Evolutionary conservation across 257 asterid genomes (phyloP), one percentile per base, ranked within the genome.

Genomic region (Henckelia pumila): DNA sequence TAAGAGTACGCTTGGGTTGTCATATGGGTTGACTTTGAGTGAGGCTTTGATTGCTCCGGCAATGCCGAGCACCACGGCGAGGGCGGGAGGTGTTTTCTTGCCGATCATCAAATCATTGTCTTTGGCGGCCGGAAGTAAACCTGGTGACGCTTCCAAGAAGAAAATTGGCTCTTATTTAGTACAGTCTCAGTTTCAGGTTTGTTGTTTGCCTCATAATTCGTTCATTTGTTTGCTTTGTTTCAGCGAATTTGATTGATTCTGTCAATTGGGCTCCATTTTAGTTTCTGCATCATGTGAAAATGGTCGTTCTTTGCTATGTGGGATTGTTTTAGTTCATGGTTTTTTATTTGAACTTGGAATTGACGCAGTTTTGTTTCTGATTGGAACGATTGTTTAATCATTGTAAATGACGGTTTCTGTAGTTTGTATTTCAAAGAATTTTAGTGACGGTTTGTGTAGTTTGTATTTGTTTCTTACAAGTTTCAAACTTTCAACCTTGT

Each of bases 11-110:
- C 78, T 93, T 40, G 98, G 98, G 6, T 76, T 92, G 87, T 88
- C 97, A 0, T 92, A 92, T 76, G 97, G 98, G 10, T 71, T 92
- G 85, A 76, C 96, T 22, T 60, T 92, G 78, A 87, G 96, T 58
- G 98, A 92, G 89, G 95, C 96, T 1, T 74, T 90, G 85, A 88
- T 92, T 61, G 91, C 98, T 44, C 98, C 95, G 71, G 98, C 96
- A 22, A 92, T 92, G 98, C 98, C 97, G 24, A 92, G 98, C 73
- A 86, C 98, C 65, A 92, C 98, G 2, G 98, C 98, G 2, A 88
- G 98, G 76, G 98, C 97, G 6, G 98, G 98, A 5, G 97, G 98
- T 0, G 95, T 93, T 17, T 93, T 93, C 75, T 74, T 88, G 85
- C 98, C 98, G 1, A 86, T 93, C 68, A 89, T 92, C 53, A 88